Evolutionary conservation across 139 green algal species (phyloP), one percentile per base, ranked within the genome.

Genomic region (Pycnococcus provasolii): DNA sequence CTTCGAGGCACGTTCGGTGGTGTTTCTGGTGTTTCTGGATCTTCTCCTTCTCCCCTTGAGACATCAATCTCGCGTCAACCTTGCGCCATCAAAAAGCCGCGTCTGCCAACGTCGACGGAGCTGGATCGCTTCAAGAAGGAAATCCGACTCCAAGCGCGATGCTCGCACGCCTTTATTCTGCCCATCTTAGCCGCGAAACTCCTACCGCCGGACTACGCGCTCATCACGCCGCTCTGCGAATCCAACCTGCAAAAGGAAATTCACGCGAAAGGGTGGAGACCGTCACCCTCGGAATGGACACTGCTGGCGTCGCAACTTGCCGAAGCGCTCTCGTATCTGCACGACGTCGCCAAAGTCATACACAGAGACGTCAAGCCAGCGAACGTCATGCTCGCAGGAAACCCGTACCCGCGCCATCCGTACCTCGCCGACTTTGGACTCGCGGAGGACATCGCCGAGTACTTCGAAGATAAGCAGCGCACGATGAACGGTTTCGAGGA

Each of bases 291-390:
- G 37, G 62, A 37, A 5, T 2, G 37, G 46, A 45, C 50, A 11
- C 46, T 42, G 2, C 13, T 68, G 6, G 9, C 9, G 26, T 11
- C 40, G 11, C 37, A 68, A 37, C 41, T 45, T 5, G 62, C 62
- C 40, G 2, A 1, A 1, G 62, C 42, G 47, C 6, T 68, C 40
- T 3, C 2, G 50, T 68, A 68, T 48, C 43, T 68, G 40, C 48
- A 68, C 37, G 62, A 59, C 2, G 8, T 5, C n/a, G 4, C 40
- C 45, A 50, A 41, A 26, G 43, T 68, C 62, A 50, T 68, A 5
- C 62, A 68, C 45, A 44, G 62, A 9, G 62, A 68, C 62, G 37
- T 68, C 8, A 68, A 68, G 39, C 62, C 62, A 5, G 42, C 37
- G 15, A 68, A 68, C 45, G 42, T 68, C 4, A n/a, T 68, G 15